Evolutionary conservation across 1,139 yeast genomes (phyloP), one percentile per base, ranked within the genome.

Genomic region (Pichia norvegensis): DNA sequence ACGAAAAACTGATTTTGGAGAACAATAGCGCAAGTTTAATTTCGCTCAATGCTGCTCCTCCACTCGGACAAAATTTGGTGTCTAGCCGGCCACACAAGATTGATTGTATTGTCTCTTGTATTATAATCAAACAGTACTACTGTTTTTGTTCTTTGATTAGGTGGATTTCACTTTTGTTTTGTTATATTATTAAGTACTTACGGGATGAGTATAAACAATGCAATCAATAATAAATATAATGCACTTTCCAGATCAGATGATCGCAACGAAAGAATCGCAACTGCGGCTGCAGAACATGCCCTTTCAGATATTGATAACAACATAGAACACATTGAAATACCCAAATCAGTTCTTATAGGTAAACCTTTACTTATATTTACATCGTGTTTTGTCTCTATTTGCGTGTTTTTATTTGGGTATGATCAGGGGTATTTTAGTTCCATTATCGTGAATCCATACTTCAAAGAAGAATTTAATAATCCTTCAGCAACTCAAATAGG

Each of bases 401-500:
- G 82, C 19, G 81, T 78, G 41, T 76, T 77, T 48, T 62, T 77
- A 33, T 77, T 78, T 54, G 84, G 84, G 3, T 78, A 77, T 54
- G 83, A 78, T 56, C 83, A 78, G 56, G 83, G 83, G 17, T 67
- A 78, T 43, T 76, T 77, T 76, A 72, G 78, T 38, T 77, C 81
- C 6, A 68, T 78, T 43, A 69, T 78, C 57, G 81, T 87, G 23
- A 87, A 88, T 47, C 73, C 74, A 22, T 76, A 79, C 63, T 88
- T 88, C 66, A 81, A 83, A 56, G 69, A 69, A 16, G 86, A 84
- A 64, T 88, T 85, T 64, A 63, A 80, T 53, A 64, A 86, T 46
- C 97, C 95, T 1, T 66, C 80, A 1, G 74, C 87, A 2, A 75
- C 80, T 1, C 74, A 75, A 47, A 73, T 85, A 35, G 94, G 94